These are phyloP conservation scores for Populus nigra DNA, from an alignment of 345 rosid genomes.

Conservation along the genomic window DNA sequence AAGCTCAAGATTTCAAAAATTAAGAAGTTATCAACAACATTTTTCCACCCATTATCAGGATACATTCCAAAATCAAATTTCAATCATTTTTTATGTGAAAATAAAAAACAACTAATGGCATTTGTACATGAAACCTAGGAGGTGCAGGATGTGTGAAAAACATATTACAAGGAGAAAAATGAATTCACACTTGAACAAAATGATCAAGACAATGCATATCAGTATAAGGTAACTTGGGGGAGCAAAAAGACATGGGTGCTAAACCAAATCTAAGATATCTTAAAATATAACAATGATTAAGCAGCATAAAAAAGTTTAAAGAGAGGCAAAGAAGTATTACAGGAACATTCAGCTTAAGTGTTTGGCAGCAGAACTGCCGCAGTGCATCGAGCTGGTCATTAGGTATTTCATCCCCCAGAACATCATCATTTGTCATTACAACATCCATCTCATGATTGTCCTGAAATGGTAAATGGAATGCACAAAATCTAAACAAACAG, in stretches of 20 bases:
- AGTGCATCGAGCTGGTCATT: slow-evolving; percentile 60
- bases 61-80: background rate
- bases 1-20: background rate
- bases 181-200: background rate
- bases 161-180: background rate
- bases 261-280: background rate
- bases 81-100: background rate
- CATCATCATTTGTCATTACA: slow-evolving; percentile 84
- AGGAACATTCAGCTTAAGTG: slow-evolving; percentile 58
- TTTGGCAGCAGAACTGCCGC: slow-evolving; percentile 64
- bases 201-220: background rate
- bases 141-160: background rate
- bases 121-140: background rate
- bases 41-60: background rate
- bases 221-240: background rate
- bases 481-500: background rate
- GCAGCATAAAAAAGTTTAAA: slow-evolving; percentile 1
- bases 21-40: background rate
- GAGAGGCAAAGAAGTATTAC: slow-evolving; percentile 31
- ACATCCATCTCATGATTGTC: slow-evolving; percentile 54
- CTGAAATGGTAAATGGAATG: slow-evolving; percentile 35
- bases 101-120: background rate
- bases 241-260: background rate
- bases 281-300: background rate
- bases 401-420: slow-evolving; percentile 96